Percentiles rank a stretch among this genome's conserved stretches.
Evolutionary conservation across 768 basidiomycete genomes (phyloP).

Genomic region (Floccularia luteovirens): DNA sequence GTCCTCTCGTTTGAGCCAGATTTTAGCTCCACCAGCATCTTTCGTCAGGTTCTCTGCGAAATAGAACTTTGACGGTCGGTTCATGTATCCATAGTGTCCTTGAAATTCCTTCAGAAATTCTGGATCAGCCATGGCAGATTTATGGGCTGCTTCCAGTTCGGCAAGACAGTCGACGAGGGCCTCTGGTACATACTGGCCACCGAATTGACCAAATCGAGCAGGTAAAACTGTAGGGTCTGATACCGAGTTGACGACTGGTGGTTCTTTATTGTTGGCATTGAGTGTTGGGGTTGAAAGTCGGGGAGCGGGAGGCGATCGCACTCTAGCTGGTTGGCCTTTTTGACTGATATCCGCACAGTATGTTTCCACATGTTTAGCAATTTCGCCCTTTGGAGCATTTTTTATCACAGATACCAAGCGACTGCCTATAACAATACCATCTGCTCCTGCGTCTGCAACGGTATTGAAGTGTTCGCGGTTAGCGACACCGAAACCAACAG

Average conservation of each 20-base stretch:
- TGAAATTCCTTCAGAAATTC: conserved; percentile 90
- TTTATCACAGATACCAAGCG: conserved; percentile 79
- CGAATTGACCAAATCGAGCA: conserved; percentile 87
- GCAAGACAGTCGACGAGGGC: conserved; percentile 87
- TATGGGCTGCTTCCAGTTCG: conserved; percentile 90
- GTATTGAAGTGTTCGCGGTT: conserved; percentile 83
- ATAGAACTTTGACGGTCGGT: conserved; percentile 88
- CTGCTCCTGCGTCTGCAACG: conserved; percentile 83
- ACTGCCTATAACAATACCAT: conserved; percentile 93
- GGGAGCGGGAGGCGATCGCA: conserved; percentile 21
- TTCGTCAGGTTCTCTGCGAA: conserved; percentile 87
- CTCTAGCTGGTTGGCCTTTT: conserved; percentile 26
- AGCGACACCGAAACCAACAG: conserved; percentile 95
- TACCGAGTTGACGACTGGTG: conserved; percentile 18
- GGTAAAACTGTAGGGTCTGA: conserved; percentile 49
- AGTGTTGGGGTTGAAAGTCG: conserved; percentile 18
- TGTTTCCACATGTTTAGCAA: conserved; percentile 49
- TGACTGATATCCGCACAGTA: conserved; percentile 70
- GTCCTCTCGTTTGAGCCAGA: conserved; percentile 98
- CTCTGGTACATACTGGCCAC: conserved; percentile 97
- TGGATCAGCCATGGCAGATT: conserved; percentile 79
- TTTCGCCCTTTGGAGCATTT: conserved; percentile 38
- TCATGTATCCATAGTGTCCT: conserved; percentile 88
- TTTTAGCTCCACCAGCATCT: conserved; percentile 86
- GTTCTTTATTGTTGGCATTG: conserved; percentile 20